phyloP scores from a whole-genome alignment of 192 early-diverging fungal species.

The Rhizophlyctis rosea region DNA sequence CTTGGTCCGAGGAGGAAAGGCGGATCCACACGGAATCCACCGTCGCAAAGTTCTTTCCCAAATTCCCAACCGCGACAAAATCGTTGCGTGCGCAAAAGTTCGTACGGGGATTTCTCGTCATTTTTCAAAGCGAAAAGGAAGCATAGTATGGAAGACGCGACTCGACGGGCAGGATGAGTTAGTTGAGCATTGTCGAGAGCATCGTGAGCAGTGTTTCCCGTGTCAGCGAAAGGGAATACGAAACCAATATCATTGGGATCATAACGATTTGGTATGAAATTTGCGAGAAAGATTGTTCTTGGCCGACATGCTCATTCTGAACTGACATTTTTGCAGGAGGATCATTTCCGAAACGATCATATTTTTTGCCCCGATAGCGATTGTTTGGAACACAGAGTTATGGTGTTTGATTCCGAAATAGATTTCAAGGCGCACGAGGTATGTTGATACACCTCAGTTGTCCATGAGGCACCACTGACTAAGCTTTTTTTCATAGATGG shows the following conservation, averaged over 20 bases:
- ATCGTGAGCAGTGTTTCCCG: slow-evolving; percentile 92
- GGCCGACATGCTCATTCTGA: no score
- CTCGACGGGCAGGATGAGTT: slow-evolving; percentile 93
- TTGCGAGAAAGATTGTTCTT: no score
- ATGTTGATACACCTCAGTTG: slow-evolving; percentile 16
- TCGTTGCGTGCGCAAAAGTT: no score
- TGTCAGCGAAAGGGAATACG: slow-evolving; percentile 71
- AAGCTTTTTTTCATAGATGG: slow-evolving; percentile 13
- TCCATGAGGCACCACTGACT: slow-evolving; percentile 3
- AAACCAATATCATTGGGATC: slow-evolving; percentile 86
- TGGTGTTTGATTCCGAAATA: slow-evolving; percentile 89
- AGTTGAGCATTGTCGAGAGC: slow-evolving; percentile 89
- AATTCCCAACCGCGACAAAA: no score
- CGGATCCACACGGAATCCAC: no score
- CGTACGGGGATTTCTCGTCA: no score
- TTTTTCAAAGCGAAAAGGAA: no score
- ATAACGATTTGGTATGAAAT: slow-evolving; percentile 72
- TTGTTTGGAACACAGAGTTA: slow-evolving; percentile 92
- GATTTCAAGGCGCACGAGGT: slow-evolving; percentile 90
- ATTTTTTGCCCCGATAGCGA: slow-evolving; percentile 72
- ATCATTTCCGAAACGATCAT: slow-evolving; percentile 82
- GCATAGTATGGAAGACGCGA: slow-evolving; percentile 73
- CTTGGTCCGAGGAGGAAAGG: no score
- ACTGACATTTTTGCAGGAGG: slow-evolving; percentile 34
- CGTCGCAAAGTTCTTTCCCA: no score